Conservation (phyloP, 169 alveolate genomes). For the Cryptosporidium parvum region DNA sequence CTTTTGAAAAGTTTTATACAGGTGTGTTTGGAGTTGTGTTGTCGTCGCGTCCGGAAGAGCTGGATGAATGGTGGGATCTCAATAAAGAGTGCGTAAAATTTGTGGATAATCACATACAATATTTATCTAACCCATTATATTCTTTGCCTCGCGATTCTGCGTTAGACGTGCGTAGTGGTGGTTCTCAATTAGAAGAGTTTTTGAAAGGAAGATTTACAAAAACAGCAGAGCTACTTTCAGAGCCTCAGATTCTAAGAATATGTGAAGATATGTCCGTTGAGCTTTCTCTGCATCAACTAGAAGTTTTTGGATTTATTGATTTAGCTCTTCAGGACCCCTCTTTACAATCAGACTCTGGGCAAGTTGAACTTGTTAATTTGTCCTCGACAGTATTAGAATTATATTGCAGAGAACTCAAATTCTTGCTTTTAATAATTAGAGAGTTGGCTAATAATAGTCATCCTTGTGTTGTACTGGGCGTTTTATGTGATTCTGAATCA, state of each 20-base stretch:
- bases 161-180: constrained; percentile 4
- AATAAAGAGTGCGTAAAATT: constrained; percentile 43
- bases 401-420: constrained; percentile 50
- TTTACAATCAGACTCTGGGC: constrained; percentile 18
- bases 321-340: constrained; percentile 60
- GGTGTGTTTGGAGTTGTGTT: constrained; percentile 39
- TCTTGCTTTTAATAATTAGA: constrained; percentile 23
- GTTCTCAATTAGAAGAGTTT: constrained; percentile 12
- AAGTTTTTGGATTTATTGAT: constrained; percentile 58
- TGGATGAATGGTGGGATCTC: constrained; percentile 70
- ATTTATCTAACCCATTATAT: constrained; percentile 54
- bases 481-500: constrained; percentile 49
- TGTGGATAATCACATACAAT: constrained; percentile 30
- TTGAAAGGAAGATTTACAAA: constrained; percentile 13
- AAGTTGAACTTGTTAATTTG: constrained; percentile 2
- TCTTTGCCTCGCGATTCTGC: constrained; percentile 67
- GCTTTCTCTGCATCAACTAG: constrained; percentile 63
- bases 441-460: constrained; percentile 73
- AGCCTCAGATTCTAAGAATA: constrained; percentile 14
- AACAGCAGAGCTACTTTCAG: constrained; percentile 14
- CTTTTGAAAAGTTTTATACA: constrained; percentile 51
- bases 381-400: constrained; percentile 53
- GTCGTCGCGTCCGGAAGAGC: constrained; percentile 65
- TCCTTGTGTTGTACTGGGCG: constrained; percentile 55
- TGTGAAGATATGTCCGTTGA: constrained; percentile 71